These are phyloP conservation scores for Euryodendron excelsum DNA, from an alignment of 148 eudicot genomes.

Conservation along the genomic window DNA sequence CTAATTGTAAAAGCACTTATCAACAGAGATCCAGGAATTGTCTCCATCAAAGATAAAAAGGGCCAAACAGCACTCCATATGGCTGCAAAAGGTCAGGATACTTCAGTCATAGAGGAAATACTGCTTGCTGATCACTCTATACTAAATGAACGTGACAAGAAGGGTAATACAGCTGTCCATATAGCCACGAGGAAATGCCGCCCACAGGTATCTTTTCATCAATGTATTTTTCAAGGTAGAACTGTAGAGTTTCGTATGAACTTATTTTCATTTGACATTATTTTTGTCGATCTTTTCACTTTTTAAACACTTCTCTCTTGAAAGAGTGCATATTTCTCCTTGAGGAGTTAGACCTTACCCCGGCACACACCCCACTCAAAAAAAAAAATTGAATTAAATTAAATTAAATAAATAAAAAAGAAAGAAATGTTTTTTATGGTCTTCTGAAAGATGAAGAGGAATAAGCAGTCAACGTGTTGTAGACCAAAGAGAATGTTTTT, in stretches of 20 bases:
- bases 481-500: no score
- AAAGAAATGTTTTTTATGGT: no score
- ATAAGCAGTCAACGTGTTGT: no score
- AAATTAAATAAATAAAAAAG: no score
- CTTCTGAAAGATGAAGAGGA: no score
- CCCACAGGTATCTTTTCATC: slow-evolving; percentile 51
- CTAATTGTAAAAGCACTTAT: slow-evolving; percentile 61
- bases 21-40: slow-evolving; percentile 58
- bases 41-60: slow-evolving; percentile 78
- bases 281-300: no score
- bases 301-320: no score
- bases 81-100: slow-evolving; percentile 90
- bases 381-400: no score
- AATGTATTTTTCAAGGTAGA: neutral
- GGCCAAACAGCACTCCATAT: slow-evolving; percentile 95
- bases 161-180: slow-evolving; percentile 85
- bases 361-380: no score
- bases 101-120: slow-evolving; percentile 64
- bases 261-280: neutral
- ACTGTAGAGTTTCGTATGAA: neutral
- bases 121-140: slow-evolving; percentile 67
- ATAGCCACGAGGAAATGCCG: slow-evolving; percentile 84
- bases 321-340: neutral
- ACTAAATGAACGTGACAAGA: slow-evolving; percentile 85
- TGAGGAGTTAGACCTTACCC: no score